Conservation (phyloP, 1,284 basidiomycete species). For the Cryptococcus jaspeensis region DNA sequence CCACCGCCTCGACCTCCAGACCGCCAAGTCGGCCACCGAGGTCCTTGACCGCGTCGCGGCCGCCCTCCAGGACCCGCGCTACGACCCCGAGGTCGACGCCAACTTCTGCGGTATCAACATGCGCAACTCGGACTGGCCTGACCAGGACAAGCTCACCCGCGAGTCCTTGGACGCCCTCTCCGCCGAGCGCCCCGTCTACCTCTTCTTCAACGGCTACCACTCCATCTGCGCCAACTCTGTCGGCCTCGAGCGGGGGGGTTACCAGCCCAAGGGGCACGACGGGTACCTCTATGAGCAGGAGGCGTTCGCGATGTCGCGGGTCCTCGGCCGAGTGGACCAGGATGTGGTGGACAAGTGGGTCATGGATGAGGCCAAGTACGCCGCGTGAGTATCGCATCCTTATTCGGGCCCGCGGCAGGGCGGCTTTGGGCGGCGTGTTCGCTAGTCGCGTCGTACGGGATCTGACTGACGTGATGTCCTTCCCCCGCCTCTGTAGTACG, state of each 20-base stretch:
- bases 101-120: slow-evolving; percentile 26
- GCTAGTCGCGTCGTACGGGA: no score
- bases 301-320: slow-evolving; percentile 27
- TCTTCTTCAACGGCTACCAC: slow-evolving; percentile 42
- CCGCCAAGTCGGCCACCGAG: slow-evolving; percentile 19
- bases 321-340: slow-evolving; percentile 25
- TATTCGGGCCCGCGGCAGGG: no score
- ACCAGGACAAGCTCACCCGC: slow-evolving; percentile 25
- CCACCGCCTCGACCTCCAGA: slow-evolving; percentile 27
- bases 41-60: slow-evolving; percentile 18
- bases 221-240: slow-evolving; percentile 34
- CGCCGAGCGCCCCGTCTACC: slow-evolving; percentile 26
- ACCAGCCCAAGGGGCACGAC: slow-evolving; percentile 17
- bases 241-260: slow-evolving; percentile 21
- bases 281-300: slow-evolving; percentile 34
- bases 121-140: slow-evolving; percentile 34
- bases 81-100: slow-evolving; percentile 14
- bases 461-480: no score
- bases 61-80: slow-evolving; percentile 19
- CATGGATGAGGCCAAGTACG: slow-evolving; percentile 23
- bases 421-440: no score
- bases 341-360: slow-evolving; percentile 30
- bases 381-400: slow-evolving; percentile 28
- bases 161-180: slow-evolving; percentile 23
- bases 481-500: slow-evolving; percentile 14